Percentiles rank a stretch among this genome's conserved stretches.
phyloP scores from a whole-genome alignment of 2,329 filamentous ascomycete genomes.

The Xylaria sp. region DNA sequence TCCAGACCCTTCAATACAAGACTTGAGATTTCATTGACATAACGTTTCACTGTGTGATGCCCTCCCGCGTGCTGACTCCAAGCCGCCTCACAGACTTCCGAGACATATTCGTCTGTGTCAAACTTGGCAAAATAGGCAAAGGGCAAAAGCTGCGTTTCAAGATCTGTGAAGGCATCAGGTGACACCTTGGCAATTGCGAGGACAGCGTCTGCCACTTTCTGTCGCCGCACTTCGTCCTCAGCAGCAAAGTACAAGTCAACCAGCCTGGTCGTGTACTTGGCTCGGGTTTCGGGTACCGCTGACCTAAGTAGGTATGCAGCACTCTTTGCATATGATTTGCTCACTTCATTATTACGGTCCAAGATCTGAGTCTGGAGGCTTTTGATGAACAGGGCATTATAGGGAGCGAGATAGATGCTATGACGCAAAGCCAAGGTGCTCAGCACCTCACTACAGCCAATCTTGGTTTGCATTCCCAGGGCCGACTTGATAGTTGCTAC shows the following conservation, averaged over 20 bases:
- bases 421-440: conserved; percentile 85
- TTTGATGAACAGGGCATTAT: conserved; percentile 77
- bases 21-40: conserved; percentile 79
- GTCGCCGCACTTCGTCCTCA: conserved; percentile 76
- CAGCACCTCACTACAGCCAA: conserved; percentile 85
- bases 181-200: conserved; percentile 84
- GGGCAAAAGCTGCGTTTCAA: conserved; percentile 78
- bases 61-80: conserved; percentile 94
- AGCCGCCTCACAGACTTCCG: conserved; percentile 79
- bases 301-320: conserved; percentile 81
- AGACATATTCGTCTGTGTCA: conserved; percentile 80
- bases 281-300: conserved; percentile 55
- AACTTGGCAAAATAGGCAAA: conserved; percentile 89
- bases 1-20: conserved; percentile 73
- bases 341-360: conserved; percentile 93
- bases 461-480: conserved; percentile 90
- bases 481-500: conserved; percentile 83
- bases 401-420: conserved; percentile 73
- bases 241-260: conserved; percentile 79
- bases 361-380: conserved; percentile 81
- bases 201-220: conserved; percentile 82
- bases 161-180: conserved; percentile 81
- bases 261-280: conserved; percentile 58
- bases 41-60: conserved; percentile 78
- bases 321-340: conserved; percentile 83